Evolutionary conservation across 192 early-diverging fungal species (phyloP).

Genomic region (Lunasporangiospora selenospora): DNA sequence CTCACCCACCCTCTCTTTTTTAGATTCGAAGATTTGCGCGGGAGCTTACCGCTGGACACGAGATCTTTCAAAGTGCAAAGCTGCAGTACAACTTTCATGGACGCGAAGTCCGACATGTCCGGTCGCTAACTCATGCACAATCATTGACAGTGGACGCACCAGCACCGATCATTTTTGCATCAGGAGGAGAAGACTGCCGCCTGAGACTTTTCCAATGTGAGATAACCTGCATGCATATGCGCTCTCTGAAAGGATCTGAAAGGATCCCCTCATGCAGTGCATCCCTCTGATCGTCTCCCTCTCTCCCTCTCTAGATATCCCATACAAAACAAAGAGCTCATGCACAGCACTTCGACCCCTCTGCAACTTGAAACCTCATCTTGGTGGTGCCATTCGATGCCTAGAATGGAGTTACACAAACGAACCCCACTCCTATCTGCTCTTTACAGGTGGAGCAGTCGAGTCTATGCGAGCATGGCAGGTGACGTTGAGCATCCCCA

Average conservation of each 20-base stretch:
- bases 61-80: slow-evolving; percentile 62
- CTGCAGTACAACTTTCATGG: slow-evolving; percentile 68
- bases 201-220: slow-evolving; percentile 63
- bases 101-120: slow-evolving; percentile 63
- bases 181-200: slow-evolving; percentile 63
- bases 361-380: slow-evolving; percentile 40
- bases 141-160: slow-evolving; percentile 14
- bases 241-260: no score
- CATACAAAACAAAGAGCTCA: slow-evolving; percentile 43
- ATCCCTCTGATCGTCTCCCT: no score
- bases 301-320: slow-evolving; percentile 47
- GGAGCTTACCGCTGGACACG: slow-evolving; percentile 42
- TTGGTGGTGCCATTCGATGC: slow-evolving; percentile 37
- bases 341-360: slow-evolving; percentile 33
- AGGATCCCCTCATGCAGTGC: no score
- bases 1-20: background rate
- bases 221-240: no score
- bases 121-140: slow-evolving; percentile 44
- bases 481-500: slow-evolving; percentile 37
- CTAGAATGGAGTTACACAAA: slow-evolving; percentile 38
- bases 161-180: slow-evolving; percentile 56
- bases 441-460: slow-evolving; percentile 42
- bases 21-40: slow-evolving; percentile 55
- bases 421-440: slow-evolving; percentile 21
- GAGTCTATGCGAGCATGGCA: slow-evolving; percentile 47